Conservation (phyloP, 345 rosid genomes). For the Ailanthus altissimus region DNA sequence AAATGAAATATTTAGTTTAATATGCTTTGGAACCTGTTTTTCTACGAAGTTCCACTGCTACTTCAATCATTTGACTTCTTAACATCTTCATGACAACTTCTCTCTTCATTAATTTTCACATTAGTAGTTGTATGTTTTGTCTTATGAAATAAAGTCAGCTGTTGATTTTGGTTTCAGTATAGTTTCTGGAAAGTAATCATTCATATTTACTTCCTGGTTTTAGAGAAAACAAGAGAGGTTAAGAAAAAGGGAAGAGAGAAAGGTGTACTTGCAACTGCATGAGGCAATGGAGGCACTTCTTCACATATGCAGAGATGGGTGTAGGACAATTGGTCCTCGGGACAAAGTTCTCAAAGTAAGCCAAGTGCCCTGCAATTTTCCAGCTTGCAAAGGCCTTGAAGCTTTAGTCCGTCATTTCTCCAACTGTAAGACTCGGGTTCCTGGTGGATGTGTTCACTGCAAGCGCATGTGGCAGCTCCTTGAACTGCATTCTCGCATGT, state of each 20-base stretch:
- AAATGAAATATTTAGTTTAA: background rate
- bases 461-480: slow-evolving; percentile 93
- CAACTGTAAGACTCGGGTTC: slow-evolving; percentile 66
- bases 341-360: slow-evolving; percentile 62
- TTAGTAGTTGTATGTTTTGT: background rate
- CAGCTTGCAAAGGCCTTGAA: slow-evolving; percentile 90
- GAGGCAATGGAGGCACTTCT: slow-evolving; percentile 90
- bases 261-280: slow-evolving; percentile 62
- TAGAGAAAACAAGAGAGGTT: slow-evolving; percentile 61
- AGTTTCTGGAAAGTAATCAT: background rate
- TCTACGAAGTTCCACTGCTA: background rate
- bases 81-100: background rate
- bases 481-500: slow-evolving; percentile 84
- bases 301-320: slow-evolving; percentile 86
- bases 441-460: slow-evolving; percentile 72
- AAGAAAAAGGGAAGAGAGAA: slow-evolving; percentile 60
- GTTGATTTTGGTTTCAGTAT: background rate
- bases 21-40: background rate
- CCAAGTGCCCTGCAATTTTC: slow-evolving; percentile 53
- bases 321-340: slow-evolving; percentile 82
- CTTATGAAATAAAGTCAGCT: background rate
- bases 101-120: background rate
- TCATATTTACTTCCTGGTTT: slow-evolving; percentile 12
- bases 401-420: slow-evolving; percentile 76
- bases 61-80: background rate